phyloP scores from a whole-genome alignment of 768 basidiomycete species.

The Boletus tomentosulus region DNA sequence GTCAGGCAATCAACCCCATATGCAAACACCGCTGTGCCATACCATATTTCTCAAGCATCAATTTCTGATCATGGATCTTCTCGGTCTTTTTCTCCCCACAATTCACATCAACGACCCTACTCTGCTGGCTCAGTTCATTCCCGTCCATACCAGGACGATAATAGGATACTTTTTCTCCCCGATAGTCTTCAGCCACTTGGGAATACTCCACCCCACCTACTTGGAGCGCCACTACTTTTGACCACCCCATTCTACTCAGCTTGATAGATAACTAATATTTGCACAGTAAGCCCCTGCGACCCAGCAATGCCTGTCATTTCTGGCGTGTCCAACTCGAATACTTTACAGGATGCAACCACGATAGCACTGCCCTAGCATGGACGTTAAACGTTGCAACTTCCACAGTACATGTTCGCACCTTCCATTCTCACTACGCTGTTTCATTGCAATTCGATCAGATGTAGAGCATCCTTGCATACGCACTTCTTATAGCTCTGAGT shows the following conservation, averaged over 20 bases:
- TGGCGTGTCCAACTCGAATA: conserved; percentile 12
- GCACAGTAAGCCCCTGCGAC: conserved; percentile 6
- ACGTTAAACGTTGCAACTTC: conserved; percentile 10
- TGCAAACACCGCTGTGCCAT: conserved; percentile 6
- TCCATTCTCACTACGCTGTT: not conserved
- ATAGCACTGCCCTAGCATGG: conserved; percentile 5
- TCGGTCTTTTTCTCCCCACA: conserved; percentile 7
- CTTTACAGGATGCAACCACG: conserved; percentile 5
- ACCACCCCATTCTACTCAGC: conserved; percentile 31
- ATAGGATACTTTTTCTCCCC: conserved; percentile 11
- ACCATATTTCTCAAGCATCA: conserved; percentile 11
- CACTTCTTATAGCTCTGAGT: conserved; percentile 17
- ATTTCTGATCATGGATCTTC: conserved; percentile 8
- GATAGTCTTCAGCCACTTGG: conserved; percentile 5
- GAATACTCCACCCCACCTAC: conserved; percentile 7
- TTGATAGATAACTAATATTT: conserved; percentile 6
- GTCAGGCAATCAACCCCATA: conserved; percentile 15
- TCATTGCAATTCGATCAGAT: conserved; percentile 10
- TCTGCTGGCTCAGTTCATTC: conserved; percentile 19
- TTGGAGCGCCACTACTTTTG: conserved; percentile 22
- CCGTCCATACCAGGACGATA: conserved; percentile 10
- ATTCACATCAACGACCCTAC: conserved; percentile 15
- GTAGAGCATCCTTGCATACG: conserved; percentile 15
- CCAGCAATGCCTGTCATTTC: conserved; percentile 9
- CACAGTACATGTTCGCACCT: conserved; percentile 16